Base-by-base conservation (phyloP, 2,329 filamentous ascomycete genomes). In the Aspergillus chevalieri region DNA sequence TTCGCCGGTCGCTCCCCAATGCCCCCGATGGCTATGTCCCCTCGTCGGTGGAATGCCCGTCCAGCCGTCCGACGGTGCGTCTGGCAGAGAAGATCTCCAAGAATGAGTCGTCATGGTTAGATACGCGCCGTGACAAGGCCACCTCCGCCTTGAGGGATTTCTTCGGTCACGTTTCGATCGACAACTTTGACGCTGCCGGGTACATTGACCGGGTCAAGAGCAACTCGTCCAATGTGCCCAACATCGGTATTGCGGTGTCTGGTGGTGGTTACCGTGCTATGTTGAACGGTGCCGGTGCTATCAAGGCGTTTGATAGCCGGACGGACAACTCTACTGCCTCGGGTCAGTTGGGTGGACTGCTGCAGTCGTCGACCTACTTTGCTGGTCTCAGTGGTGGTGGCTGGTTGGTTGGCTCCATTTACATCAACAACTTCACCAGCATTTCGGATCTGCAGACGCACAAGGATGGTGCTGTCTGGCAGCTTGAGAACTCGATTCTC, bases 211-310 rank as follows among this genome's bases (percentile, higher is more conserved):
- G 71, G 1, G 67, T 81, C 52, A 69, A 70, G 24, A 70, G 73
- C 52, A 85, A 86, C 66, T 73, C 72, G 0, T 76, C 77, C 14
- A 74, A 75, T 2, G 59, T 86, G 19, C 84, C 84, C 0, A 87
- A 85, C 58, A 83, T 95, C 53, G 89, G 78, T 14, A 81, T 95
- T 55, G 87, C 89, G 8, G 75, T 87, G 41, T 93, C 88, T 0
- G 90, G 90, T 8, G 90, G 90, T 65, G 90, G 90, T 36, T 95
- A 93, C 67, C 79, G 90, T 54, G 89, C 90, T n/a, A 76, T 94
- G 74, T 75, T 92, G 74, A 92, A 87, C 64, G 89, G 88, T 44
- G 90, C 85, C n/a, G 90, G 90, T 56, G 86, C 85, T 28, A 61
- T 95, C 21, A 81, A 87, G 41, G 90, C 89, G 1, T 91, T 89